phyloP scores from a whole-genome alignment of 805 yeast species.

The Myxozyma geophila region DNA sequence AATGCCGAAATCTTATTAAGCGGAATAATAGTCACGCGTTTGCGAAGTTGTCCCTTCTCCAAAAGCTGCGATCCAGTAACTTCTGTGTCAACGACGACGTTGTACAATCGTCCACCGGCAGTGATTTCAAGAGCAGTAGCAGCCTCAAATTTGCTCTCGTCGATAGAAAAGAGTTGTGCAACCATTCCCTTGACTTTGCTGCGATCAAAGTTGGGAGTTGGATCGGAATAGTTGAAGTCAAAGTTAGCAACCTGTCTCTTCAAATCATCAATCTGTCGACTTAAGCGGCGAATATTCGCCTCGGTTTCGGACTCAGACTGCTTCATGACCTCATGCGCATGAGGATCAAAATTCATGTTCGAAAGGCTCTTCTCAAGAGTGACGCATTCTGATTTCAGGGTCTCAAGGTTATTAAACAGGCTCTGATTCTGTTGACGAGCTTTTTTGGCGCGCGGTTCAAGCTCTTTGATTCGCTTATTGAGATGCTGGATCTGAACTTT shows the following conservation, averaged over 20 bases:
- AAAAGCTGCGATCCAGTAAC: constrained; percentile 80
- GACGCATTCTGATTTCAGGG: constrained; percentile 45
- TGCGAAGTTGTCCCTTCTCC: constrained; percentile 74
- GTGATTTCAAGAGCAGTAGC: constrained; percentile 88
- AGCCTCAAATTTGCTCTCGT: constrained; percentile 59
- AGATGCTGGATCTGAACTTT: constrained; percentile 64
- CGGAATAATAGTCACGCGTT: constrained; percentile 90
- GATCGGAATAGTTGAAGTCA: constrained; percentile 74
- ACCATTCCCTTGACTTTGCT: constrained; percentile 82
- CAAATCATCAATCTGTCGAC: constrained; percentile 57
- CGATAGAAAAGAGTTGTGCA: constrained; percentile 76
- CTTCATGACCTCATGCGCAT: constrained; percentile 34
- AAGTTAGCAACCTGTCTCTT: constrained; percentile 70
- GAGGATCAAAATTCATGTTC: constrained; percentile 52
- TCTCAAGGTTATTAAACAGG: constrained; percentile 52
- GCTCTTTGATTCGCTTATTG: constrained; percentile 55
- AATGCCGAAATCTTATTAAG: constrained; percentile 78
- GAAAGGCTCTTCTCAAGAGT: constrained; percentile 30
- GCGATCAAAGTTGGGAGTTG: constrained; percentile 63
- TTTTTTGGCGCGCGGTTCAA: constrained; percentile 54
- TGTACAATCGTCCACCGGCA: constrained; percentile 90
- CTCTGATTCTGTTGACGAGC: constrained; percentile 58
- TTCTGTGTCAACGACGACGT: constrained; percentile 89
- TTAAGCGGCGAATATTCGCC: constrained; percentile 50
- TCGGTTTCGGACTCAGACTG: constrained; percentile 40